Evolutionary conservation across 495 filamentous ascomycete genomes (phyloP), one percentile per base, ranked within the genome.

Genomic region (Aspergillus cavernicola): DNA sequence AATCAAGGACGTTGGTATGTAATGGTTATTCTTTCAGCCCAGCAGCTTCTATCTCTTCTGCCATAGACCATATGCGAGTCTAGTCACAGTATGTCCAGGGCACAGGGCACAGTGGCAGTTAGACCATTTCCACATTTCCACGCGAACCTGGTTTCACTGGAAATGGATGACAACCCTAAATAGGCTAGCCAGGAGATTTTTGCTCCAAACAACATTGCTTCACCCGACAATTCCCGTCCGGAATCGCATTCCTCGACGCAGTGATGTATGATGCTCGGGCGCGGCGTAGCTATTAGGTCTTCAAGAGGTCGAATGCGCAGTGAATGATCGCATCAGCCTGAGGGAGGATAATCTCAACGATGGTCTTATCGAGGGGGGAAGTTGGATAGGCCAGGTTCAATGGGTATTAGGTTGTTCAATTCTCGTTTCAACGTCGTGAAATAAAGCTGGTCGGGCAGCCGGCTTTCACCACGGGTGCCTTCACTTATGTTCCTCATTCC

Each of bases 201-300:
- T 41, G 36, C 51, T 53, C 42, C 51, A 52, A 35, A 52, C n/a
- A 53, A 37, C 41, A 18, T 26, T 38, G 31, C 33, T 39, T 47
- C 33, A 26, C 33, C 9, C 23, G 18, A 45, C 38, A 11, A 38
- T 38, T 20, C 22, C 22, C 22, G 22, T 11, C 23, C 15, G 32
- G 33, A 54, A 32, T 24, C 24, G 18, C 4, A 23, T 38, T 18
- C 28, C 6, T 36, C 16, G 26, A 40, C 24, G 23, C 35, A 22
- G 33, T 12, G 16, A 32, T 31, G 22, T 12, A 31, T 11, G 33
- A 32, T 24, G 37, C 7, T 18, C 42, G 13, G 35, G 42, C 24
- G 52, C 36, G 24, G 42, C 18, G 13, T 16, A 23, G 10, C 23
- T 40, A 12, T 40, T n/a, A 29, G 20, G 12, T 24, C 20, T 24